A percentile compares a stretch with the other conserved stretches of the same genome.
Evolutionary conservation across 345 rosid genomes (phyloP).

Genomic region (Nephelium lappaceum): DNA sequence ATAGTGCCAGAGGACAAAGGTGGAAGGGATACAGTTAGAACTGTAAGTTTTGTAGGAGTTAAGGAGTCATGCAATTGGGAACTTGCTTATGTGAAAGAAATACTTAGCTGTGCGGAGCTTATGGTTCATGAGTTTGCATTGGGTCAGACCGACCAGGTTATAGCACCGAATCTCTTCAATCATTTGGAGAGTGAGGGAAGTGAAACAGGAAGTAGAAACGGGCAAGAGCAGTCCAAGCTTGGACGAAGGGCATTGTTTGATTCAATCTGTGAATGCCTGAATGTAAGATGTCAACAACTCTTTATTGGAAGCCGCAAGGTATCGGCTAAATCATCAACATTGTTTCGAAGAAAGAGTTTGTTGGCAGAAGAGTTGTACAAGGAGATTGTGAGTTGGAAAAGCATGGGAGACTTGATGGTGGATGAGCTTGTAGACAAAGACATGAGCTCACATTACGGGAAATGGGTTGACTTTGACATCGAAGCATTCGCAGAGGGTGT

Average conservation of each 20-base stretch:
- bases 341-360: conserved; percentile 48
- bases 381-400: conserved; percentile 54
- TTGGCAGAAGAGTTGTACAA: conserved; percentile 61
- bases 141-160: conserved; percentile 40
- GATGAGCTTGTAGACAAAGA: conserved; percentile 84
- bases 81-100: conserved; percentile 49
- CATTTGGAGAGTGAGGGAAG: conserved; percentile 47
- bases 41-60: conserved; percentile 28
- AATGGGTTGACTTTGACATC: conserved; percentile 65
- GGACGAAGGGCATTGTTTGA: conserved; percentile 59
- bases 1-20: conserved; percentile 31
- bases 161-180: conserved; percentile 46
- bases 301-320: conserved; percentile 53
- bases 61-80: conserved; percentile 54
- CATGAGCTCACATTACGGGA: conserved; percentile 66
- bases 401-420: conserved; percentile 66
- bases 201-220: conserved; percentile 27
- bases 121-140: conserved; percentile 44
- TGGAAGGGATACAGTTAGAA: conserved; percentile 14
- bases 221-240: conserved; percentile 45
- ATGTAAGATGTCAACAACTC: conserved; percentile 31
- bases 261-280: conserved; percentile 54
- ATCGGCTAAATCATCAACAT: conserved; percentile 34
- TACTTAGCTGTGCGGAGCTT: conserved; percentile 47
- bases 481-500: conserved; percentile 72